phyloP scores from a whole-genome alignment of 768 basidiomycete genomes.

The Tricholoma terreum region DNA sequence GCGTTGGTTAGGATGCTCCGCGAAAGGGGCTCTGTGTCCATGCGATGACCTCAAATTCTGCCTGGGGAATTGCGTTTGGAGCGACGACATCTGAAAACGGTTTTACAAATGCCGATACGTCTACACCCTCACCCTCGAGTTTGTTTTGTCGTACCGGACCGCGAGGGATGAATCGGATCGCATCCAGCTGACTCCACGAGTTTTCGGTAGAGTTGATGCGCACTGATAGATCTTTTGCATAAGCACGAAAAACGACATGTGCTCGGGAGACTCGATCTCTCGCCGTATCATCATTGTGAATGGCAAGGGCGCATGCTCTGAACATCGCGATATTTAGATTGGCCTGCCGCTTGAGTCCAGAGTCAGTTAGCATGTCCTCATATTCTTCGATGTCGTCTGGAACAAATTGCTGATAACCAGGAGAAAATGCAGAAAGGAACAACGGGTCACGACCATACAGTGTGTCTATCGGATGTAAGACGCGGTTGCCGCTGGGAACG shows the following conservation, averaged over 20 bases:
- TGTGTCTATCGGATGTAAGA: conserved; percentile 21
- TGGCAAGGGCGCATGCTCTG: conserved; percentile 30
- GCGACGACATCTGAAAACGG: conserved; percentile 33
- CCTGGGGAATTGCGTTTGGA: conserved; percentile 35
- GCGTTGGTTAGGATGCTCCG: conserved; percentile 24
- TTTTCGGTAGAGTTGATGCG: conserved; percentile 12
- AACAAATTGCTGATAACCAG: conserved; percentile 30
- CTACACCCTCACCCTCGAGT: conserved; percentile 5
- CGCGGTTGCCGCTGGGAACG: conserved; percentile 30
- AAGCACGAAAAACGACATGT: conserved; percentile 30
- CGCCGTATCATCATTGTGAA: conserved; percentile 25
- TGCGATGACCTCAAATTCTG: conserved; percentile 36
- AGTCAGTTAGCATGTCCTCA: conserved; percentile 21
- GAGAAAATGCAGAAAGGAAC: conserved; percentile 35
- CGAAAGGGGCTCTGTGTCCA: conserved; percentile 48
- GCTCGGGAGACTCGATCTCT: conserved; percentile 22
- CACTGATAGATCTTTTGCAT: conserved; percentile 33
- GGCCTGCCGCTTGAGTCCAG: conserved; percentile 30
- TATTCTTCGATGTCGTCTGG: conserved; percentile 26
- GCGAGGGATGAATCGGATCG: conserved; percentile 40
- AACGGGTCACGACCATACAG: conserved; percentile 35
- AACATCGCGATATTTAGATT: conserved; percentile 34
- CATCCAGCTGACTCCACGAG: conserved; percentile 31
- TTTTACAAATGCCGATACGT: conserved; percentile 22
- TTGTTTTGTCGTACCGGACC: not conserved